Base-by-base conservation (phyloP, 1,139 yeast species). In the Wickerhamomyces sp. region DNA sequence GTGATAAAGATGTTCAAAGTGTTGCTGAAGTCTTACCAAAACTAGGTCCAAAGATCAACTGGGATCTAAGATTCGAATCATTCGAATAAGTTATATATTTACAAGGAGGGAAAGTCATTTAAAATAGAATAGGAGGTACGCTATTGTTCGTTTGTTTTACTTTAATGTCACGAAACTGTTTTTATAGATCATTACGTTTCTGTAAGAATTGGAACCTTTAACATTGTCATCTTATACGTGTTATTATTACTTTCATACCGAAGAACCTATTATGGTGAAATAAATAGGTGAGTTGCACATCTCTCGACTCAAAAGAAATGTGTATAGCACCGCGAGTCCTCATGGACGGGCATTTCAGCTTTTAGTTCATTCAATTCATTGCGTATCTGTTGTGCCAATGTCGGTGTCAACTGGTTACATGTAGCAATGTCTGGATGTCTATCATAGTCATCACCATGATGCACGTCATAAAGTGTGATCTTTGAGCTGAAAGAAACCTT, bases 1-100 rank as follows among this genome's bases (percentile, higher is more conserved):
- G 99, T 69, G 99, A 94, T 66, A 93, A 93, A 73, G 99, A 93
- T 65, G 99, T 93, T 34, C 97, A 91, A 71, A 87, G 93, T 64
- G 97, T 93, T 47, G 99, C 99, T 37, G 97, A 93, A 66, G 80
- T 84, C 43, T 76, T 93, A 62, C 99, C 99, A 40, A 78, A 68
- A 51, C 74, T 90, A 49, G 99, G 99, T 40, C 94, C 93, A 43
- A 65, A 82, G 65, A 91, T 93, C 63, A 93, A 85, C 58, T 93
- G 99, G 99, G 98, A 93, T 65, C 76, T 93, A 63, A 80, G 99
- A 67, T 93, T 93, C 59, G 93, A 86, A 60, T 50, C 61, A 23
- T 57, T 55, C 41, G 41, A 55, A 42, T 55, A 37, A 38, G 30
- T 6, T 32, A 27, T n/a, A 31, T 13, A 32, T 14, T 18, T 18